These are phyloP conservation scores for Alternaria brassicae DNA, from an alignment of 2,329 filamentous ascomycete species.

Conservation along the genomic window DNA sequence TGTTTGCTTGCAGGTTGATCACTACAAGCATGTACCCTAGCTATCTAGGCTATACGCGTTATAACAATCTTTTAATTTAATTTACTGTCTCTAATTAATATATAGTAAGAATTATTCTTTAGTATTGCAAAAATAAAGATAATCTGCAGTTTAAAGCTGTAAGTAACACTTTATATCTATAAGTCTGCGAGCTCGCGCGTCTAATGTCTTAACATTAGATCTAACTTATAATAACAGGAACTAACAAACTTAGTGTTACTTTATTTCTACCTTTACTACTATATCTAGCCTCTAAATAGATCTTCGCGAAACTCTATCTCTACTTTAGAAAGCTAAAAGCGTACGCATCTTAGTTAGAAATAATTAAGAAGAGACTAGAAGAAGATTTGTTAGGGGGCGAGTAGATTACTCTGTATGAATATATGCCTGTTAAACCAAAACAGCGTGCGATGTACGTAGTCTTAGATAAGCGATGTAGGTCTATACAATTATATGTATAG, in stretches of 20 bases:
- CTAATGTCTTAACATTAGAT: constrained; percentile 1
- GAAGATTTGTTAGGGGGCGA: background rate
- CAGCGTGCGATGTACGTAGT: background rate
- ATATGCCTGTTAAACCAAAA: background rate
- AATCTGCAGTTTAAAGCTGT: background rate
- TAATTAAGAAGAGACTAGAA: background rate
- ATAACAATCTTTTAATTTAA: background rate
- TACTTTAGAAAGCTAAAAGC: background rate
- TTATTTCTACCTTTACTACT: background rate
- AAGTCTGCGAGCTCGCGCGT: background rate
- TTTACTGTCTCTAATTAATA: background rate
- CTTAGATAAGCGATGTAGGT: background rate
- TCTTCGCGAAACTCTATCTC: background rate
- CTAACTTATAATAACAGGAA: background rate
- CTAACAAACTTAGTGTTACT: background rate
- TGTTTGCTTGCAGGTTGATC: background rate
- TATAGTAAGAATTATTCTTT: background rate
- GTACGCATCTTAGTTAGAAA: background rate
- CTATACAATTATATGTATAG: background rate
- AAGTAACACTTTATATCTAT: background rate
- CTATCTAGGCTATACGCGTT: background rate
- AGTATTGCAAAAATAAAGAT: background rate
- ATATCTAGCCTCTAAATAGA: background rate
- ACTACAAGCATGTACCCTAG: background rate
- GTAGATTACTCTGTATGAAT: background rate